phyloP scores from a whole-genome alignment of 1,139 yeast species.

The Lodderomyces margitis region DNA sequence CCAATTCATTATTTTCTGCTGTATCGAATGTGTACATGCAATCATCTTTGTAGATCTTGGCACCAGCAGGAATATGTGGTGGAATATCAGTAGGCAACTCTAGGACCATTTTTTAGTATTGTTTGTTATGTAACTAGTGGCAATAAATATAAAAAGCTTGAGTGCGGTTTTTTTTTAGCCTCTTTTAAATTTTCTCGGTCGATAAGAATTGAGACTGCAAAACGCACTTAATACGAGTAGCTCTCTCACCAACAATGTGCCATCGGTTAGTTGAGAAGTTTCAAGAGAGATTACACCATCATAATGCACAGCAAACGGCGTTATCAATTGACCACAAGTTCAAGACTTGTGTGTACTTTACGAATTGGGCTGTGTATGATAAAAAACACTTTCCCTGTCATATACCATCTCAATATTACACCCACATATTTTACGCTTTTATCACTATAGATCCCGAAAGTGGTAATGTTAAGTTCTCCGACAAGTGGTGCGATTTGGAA shows the following conservation, averaged over 20 bases:
- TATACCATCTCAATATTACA: slow-evolving; percentile 53
- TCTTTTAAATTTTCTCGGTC: background rate
- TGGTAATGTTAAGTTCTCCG: slow-evolving; percentile 56
- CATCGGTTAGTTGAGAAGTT: slow-evolving; percentile 12
- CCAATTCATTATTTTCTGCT: slow-evolving; percentile 55
- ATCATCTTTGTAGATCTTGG: slow-evolving; percentile 70
- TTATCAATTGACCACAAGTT: slow-evolving; percentile 3
- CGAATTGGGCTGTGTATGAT: slow-evolving; percentile 73
- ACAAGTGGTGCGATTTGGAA: slow-evolving; percentile 67
- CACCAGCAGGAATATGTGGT: slow-evolving; percentile 18
- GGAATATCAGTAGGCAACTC: slow-evolving; percentile 24
- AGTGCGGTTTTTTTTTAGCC: background rate
- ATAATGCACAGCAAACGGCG: slow-evolving; percentile 1
- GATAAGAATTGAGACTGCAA: background rate
- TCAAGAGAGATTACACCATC: slow-evolving; percentile 9
- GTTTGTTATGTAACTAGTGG: slow-evolving; percentile 6
- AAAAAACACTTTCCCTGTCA: slow-evolving; percentile 64
- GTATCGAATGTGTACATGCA: slow-evolving; percentile 81
- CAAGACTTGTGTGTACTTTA: slow-evolving; percentile 35
- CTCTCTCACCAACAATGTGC: background rate
- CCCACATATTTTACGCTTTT: slow-evolving; percentile 80
- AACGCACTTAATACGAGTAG: background rate
- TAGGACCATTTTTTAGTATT: slow-evolving; percentile 9
- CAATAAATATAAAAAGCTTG: background rate
- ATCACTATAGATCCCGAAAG: slow-evolving; percentile 52